Conservation (phyloP, 2,329 filamentous ascomycete genomes). For the Ophiocordyceps robertsii region DNA sequence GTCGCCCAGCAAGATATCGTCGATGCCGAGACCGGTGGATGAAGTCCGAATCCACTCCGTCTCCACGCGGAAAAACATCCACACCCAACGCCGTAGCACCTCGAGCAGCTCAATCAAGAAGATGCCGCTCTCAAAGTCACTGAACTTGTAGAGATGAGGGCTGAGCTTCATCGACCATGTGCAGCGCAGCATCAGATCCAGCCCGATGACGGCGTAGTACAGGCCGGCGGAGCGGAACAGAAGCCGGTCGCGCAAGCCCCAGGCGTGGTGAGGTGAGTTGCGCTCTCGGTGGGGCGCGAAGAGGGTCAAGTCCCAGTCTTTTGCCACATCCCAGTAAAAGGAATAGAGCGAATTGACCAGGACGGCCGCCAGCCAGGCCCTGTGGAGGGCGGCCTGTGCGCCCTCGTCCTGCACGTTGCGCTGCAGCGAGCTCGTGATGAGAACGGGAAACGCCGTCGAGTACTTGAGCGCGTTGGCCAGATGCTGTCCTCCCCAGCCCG, state of each 20-base stretch:
- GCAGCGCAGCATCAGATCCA: conserved; percentile 73
- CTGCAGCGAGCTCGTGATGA: conserved; percentile 65
- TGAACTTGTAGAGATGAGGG: conserved; percentile 67
- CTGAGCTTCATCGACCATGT: conserved; percentile 87
- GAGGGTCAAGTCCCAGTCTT: conserved; percentile 90
- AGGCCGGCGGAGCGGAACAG: conserved; percentile 58
- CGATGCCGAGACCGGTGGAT: conserved; percentile 37
- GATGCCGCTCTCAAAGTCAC: conserved; percentile 77
- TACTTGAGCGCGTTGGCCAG: conserved; percentile 93
- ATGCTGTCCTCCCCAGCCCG: conserved; percentile 72
- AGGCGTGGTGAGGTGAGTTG: conserved; percentile 52
- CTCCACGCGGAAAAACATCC: conserved; percentile 93
- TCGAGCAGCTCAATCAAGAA: conserved; percentile 82
- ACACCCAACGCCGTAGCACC: conserved; percentile 81
- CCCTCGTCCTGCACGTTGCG: conserved; percentile 37
- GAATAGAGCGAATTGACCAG: conserved; percentile 79
- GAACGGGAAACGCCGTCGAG: conserved; percentile 83
- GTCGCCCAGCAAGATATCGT: conserved; percentile 65
- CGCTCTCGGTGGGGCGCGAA: conserved; percentile 49
- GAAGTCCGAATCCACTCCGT: conserved; percentile 69
- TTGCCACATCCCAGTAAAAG: conserved; percentile 97
- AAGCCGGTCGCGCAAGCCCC: conserved; percentile 62
- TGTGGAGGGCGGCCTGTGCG: conserved; percentile 31
- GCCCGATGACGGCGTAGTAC: conserved; percentile 69
- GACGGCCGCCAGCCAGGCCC: conserved; percentile 57